These are phyloP conservation scores for Chaetomidium leptoderma DNA, from an alignment of 495 filamentous ascomycete genomes.

Conservation along the genomic window DNA sequence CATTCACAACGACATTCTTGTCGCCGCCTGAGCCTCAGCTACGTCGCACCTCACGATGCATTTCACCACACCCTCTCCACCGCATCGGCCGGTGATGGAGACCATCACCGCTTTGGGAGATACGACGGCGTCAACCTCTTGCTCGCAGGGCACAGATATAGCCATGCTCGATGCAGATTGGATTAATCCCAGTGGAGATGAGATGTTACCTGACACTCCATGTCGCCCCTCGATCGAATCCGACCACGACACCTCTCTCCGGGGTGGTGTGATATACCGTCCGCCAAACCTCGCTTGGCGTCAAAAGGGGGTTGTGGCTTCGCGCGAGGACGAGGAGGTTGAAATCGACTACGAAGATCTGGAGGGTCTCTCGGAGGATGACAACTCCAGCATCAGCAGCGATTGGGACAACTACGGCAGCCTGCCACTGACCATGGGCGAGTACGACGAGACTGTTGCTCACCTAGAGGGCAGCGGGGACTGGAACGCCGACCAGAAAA, in stretches of 20 bases:
- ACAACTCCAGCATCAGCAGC: conserved; percentile 21
- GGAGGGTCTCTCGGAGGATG: not conserved
- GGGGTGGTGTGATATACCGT: conserved; percentile 1
- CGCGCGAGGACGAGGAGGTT: not conserved
- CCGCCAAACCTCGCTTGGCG: not conserved
- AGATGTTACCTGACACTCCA: not conserved
- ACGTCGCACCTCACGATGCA: not conserved
- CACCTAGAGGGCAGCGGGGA: conserved; percentile 22
- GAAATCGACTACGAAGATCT: not conserved
- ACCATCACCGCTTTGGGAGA: not conserved
- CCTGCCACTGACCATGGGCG: conserved; percentile 16
- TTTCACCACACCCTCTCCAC: not conserved
- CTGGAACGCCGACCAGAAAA: conserved; percentile 30
- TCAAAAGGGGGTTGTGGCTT: not conserved
- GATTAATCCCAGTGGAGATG: not conserved
- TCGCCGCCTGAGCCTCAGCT: not conserved
- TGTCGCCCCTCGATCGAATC: not conserved
- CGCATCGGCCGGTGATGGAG: not conserved
- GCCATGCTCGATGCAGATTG: not conserved
- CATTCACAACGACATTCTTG: not conserved
- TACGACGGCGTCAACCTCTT: not conserved
- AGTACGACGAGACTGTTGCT: conserved; percentile 19
- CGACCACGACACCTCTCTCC: not conserved
- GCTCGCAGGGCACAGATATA: not conserved
- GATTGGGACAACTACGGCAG: conserved; percentile 30